phyloP scores from a whole-genome alignment of 2,329 filamentous ascomycete species.

The Hypoxylon rubiginosum region DNA sequence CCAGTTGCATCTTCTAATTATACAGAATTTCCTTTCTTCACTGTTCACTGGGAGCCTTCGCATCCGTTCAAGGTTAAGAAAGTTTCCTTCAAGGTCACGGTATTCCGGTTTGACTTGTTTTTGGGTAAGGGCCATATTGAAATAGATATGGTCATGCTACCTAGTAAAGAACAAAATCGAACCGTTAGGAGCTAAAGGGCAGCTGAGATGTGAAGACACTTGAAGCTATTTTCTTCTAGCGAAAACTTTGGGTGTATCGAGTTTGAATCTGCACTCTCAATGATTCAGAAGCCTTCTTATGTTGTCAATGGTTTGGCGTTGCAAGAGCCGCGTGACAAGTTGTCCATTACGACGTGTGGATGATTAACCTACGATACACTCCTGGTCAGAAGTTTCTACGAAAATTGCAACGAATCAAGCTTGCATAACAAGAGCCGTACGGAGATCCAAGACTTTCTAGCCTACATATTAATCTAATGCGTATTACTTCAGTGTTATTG shows the following conservation, averaged over 20 bases:
- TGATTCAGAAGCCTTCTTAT: background rate
- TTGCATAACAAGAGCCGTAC: background rate
- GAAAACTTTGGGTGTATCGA: background rate
- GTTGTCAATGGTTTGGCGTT: background rate
- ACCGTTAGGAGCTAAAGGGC: background rate
- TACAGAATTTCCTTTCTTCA: slow-evolving; percentile 9
- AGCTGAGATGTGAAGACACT: background rate
- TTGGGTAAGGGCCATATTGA: background rate
- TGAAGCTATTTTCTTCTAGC: background rate
- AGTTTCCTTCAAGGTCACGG: slow-evolving; percentile 9
- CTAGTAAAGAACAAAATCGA: background rate
- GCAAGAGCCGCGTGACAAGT: background rate
- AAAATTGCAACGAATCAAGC: background rate
- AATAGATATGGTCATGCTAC: background rate
- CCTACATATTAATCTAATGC: too few species aligned
- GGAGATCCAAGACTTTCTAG: background rate
- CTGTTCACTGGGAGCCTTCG: background rate
- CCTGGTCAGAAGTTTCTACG: background rate
- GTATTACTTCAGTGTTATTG: too few species aligned
- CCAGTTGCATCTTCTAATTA: slow-evolving; percentile 34
- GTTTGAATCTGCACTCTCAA: background rate
- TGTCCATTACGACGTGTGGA: background rate
- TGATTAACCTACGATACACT: background rate
- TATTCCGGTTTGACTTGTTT: background rate
- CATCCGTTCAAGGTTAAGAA: slow-evolving; percentile 16